Conservation (phyloP, 1,139 yeast species). For the Geotrichum reessii region DNA sequence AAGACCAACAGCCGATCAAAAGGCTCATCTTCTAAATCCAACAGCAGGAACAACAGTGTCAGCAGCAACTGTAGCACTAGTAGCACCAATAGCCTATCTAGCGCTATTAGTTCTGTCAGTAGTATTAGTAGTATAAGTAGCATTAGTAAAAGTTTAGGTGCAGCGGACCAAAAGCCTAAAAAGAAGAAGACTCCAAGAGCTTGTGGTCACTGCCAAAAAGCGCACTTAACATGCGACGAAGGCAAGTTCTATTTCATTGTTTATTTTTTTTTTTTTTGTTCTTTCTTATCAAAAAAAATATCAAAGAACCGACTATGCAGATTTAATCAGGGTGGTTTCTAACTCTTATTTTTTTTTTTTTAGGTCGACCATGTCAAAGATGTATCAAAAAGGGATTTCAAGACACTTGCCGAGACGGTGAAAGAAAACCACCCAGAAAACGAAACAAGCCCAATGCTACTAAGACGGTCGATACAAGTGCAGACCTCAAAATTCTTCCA, state of each 20-base stretch:
- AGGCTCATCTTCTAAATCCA: background rate
- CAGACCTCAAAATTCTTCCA: background rate
- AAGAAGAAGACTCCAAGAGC: slow-evolving; percentile 69
- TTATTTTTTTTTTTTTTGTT: background rate
- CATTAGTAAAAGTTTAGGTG: background rate
- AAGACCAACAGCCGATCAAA: background rate
- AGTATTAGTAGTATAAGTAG: background rate
- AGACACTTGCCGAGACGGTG: slow-evolving; percentile 75
- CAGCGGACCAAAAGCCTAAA: slow-evolving; percentile 7
- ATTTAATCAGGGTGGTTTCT: background rate
- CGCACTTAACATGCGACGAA: slow-evolving; percentile 85
- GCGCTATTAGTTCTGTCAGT: background rate
- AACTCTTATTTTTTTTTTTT: background rate
- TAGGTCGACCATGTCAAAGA: slow-evolving; percentile 66
- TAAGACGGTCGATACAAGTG: background rate
- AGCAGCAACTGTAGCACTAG: background rate
- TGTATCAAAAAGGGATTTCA: slow-evolving; percentile 63
- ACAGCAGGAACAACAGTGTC: background rate
- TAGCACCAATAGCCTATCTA: background rate
- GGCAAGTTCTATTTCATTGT: too few species aligned
- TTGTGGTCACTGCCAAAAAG: slow-evolving; percentile 83
- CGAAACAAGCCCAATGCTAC: slow-evolving; percentile 10
- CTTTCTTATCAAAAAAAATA: background rate
- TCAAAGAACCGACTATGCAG: background rate
- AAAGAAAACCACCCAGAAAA: slow-evolving; percentile 77